These are phyloP conservation scores for Colletotrichum spinosum DNA, from an alignment of 2,329 filamentous ascomycete species.

Conservation along the genomic window DNA sequence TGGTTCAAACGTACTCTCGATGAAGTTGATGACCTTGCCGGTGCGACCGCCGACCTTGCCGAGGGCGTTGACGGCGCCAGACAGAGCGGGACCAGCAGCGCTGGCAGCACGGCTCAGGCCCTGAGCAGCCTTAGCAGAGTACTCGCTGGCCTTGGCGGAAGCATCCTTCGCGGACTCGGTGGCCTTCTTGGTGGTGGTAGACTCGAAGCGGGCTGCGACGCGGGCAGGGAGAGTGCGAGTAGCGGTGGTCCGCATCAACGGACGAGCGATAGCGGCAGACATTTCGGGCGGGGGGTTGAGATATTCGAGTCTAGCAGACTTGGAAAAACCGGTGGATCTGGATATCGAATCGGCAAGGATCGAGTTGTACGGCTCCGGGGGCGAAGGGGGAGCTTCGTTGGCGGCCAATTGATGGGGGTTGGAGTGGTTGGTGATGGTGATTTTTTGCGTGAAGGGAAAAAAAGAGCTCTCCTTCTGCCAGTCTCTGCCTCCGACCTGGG, in stretches of 20 bases:
- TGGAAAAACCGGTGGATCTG: constrained; percentile 25
- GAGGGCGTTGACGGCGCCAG: constrained; percentile 76
- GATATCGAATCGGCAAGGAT: constrained; percentile 37
- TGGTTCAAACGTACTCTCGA: constrained; percentile 78
- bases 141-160: constrained; percentile 57
- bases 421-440: constrained; percentile 34
- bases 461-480: constrained; percentile 35
- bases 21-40: constrained; percentile 79
- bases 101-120: constrained; percentile 85
- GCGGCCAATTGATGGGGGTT: constrained; percentile 51
- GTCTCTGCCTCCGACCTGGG: constrained; percentile 39
- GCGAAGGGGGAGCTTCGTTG: constrained; percentile 42
- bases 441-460: constrained; percentile 38
- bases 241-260: constrained; percentile 60
- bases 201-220: constrained; percentile 70
- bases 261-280: constrained; percentile 53
- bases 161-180: constrained; percentile 55
- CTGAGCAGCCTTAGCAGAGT: constrained; percentile 77
- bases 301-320: neutral
- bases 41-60: constrained; percentile 86
- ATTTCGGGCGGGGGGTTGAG: constrained; percentile 38
- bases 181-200: constrained; percentile 63
- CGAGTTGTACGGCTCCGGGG: constrained; percentile 43
- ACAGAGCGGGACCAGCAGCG: constrained; percentile 82
- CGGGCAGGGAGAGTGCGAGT: constrained; percentile 57